These are phyloP conservation scores for Arbutus unedo DNA, from an alignment of 148 eudicot genomes.

Conservation along the genomic window DNA sequence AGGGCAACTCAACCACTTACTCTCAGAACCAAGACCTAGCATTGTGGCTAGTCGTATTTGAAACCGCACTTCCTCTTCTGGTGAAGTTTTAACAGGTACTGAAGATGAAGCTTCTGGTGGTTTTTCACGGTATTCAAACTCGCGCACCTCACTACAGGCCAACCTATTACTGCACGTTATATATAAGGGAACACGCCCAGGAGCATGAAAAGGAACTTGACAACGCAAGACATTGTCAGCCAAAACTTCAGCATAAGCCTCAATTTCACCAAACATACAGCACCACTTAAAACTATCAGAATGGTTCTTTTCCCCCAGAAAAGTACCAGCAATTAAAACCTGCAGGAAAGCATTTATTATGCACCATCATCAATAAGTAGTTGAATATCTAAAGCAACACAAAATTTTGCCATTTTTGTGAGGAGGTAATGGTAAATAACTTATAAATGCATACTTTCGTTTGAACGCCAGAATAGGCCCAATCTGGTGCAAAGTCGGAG, in stretches of 20 bases:
- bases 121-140: constrained; percentile 44
- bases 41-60: constrained; percentile 17
- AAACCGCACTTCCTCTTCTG: constrained; percentile 16
- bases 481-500: constrained; percentile 54
- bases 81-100: background rate
- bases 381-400: background rate
- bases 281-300: constrained; percentile 31
- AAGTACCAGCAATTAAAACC: constrained; percentile 19
- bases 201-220: constrained; percentile 41
- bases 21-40: constrained; percentile 12
- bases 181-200: constrained; percentile 51
- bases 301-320: constrained; percentile 15
- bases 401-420: background rate
- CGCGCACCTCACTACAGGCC: constrained; percentile 65
- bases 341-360: background rate
- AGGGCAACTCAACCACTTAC: constrained; percentile 13
- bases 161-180: constrained; percentile 54
- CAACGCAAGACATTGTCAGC: constrained; percentile 41
- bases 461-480: constrained; percentile 41
- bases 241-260: constrained; percentile 46
- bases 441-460: constrained; percentile 38
- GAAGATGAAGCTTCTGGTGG: constrained; percentile 7
- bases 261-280: constrained; percentile 67
- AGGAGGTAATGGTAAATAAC: background rate
- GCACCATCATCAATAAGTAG: background rate